Percentiles rank a stretch among this genome's conserved stretches.
Evolutionary conservation across 768 basidiomycete genomes (phyloP).

Genomic region (Podaxis sp.): DNA sequence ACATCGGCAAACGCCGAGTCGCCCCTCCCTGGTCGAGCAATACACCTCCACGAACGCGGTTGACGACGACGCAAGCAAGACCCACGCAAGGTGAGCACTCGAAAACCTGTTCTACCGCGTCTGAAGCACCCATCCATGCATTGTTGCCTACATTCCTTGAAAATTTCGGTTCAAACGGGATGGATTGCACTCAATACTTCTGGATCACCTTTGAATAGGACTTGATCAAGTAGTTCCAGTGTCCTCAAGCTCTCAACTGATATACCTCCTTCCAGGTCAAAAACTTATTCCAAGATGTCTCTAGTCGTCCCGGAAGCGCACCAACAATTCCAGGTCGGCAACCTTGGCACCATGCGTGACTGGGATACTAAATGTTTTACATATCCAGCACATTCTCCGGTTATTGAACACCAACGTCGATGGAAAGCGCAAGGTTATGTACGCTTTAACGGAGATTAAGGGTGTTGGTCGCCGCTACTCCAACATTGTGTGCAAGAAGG

Average conservation of each 20-base stretch:
- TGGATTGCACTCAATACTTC: not conserved
- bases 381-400: conserved; percentile 91
- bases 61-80: conserved; percentile 5
- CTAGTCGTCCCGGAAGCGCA: conserved; percentile 96
- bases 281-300: conserved; percentile 62
- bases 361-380: conserved; percentile 2
- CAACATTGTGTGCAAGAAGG: conserved; percentile 99
- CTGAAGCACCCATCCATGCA: not conserved
- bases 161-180: not conserved
- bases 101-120: not conserved
- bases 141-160: not conserved
- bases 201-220: not conserved
- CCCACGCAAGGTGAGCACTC: conserved; percentile 10
- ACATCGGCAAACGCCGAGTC: conserved; percentile 3
- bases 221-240: not conserved
- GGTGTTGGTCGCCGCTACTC: conserved; percentile 99
- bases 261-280: conserved; percentile 20
- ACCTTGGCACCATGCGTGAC: not conserved
- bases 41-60: conserved; percentile 1
- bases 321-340: conserved; percentile 87
- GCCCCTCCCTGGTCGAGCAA: not conserved
- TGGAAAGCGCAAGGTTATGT: conserved; percentile 99
- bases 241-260: conserved; percentile 13
- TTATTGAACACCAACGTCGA: conserved; percentile 99
- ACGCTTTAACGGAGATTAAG: conserved; percentile 99